Evolutionary conservation across 768 basidiomycete genomes (phyloP).

Genomic region (Cytidiella melzeri): DNA sequence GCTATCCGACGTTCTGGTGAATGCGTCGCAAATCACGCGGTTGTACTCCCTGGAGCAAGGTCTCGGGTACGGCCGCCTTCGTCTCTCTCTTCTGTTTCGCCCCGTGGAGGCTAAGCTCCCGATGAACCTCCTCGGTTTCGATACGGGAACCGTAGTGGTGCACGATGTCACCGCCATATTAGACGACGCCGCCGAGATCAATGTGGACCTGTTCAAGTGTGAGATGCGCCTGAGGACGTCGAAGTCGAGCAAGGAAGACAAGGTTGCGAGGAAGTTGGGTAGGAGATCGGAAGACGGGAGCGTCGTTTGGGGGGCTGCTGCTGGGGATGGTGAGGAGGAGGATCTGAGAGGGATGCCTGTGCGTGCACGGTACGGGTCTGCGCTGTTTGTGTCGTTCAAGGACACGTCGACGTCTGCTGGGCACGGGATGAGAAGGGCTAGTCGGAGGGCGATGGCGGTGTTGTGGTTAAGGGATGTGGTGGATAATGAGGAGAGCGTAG

Average conservation of each 20-base stretch:
- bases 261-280: conserved; percentile 32
- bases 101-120: conserved; percentile 57
- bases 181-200: conserved; percentile 18
- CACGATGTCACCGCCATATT: conserved; percentile 26
- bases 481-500: conserved; percentile 40
- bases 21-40: conserved; percentile 49
- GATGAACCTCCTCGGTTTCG: conserved; percentile 55
- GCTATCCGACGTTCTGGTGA: conserved; percentile 28
- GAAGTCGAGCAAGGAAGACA: conserved; percentile 35
- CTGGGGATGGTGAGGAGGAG: conserved; percentile 20
- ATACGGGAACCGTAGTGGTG: conserved; percentile 61
- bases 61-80: conserved; percentile 58
- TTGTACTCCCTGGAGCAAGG: conserved; percentile 65
- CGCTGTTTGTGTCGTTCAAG: conserved; percentile 40
- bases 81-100: conserved; percentile 62
- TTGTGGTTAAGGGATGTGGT: conserved; percentile 51
- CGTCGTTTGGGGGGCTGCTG: conserved; percentile 28
- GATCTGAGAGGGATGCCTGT: conserved; percentile 38
- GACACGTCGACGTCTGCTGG: conserved; percentile 17
- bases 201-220: conserved; percentile 33
- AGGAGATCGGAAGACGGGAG: conserved; percentile 25
- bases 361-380: conserved; percentile 41
- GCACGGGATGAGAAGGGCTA: conserved; percentile 23
- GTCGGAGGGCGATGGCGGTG: conserved; percentile 33
- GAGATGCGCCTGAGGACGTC: conserved; percentile 36